Percentiles rank a stretch among this genome's conserved stretches.
phyloP scores from a whole-genome alignment of 352 stramenopile genomes.

The Globisporangium radiosum region DNA sequence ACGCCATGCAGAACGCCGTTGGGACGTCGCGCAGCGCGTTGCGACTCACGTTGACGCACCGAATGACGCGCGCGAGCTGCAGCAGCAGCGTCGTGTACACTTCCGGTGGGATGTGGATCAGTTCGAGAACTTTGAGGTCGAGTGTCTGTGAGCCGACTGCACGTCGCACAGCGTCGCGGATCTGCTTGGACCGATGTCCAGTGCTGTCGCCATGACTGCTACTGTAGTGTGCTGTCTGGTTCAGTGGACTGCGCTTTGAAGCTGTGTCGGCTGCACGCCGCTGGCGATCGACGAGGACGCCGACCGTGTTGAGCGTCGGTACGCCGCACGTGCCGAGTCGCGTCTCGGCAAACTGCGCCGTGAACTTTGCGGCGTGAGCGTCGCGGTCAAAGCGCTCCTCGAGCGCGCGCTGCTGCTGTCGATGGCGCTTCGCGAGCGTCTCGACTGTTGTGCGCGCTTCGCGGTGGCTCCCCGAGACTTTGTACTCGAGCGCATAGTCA shows the following conservation, averaged over 20 bases:
- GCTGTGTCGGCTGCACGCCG: constrained; percentile 7
- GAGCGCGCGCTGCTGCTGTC: constrained; percentile 33
- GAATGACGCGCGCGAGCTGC: constrained; percentile 55
- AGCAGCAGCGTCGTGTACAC: constrained; percentile 59
- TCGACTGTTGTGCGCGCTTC: constrained; percentile 42
- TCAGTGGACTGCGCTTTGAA: not conserved
- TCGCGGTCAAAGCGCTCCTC: constrained; percentile 51
- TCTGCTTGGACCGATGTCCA: constrained; percentile 7
- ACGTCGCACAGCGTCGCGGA: constrained; percentile 36
- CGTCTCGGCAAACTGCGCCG: constrained; percentile 48
- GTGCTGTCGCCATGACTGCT: not conserved
- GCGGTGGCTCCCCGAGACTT: constrained; percentile 34
- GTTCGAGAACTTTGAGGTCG: constrained; percentile 57
- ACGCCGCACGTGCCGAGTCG: constrained; percentile 49
- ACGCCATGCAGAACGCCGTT: constrained; percentile 37
- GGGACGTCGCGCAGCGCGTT: constrained; percentile 63
- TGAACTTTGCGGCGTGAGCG: constrained; percentile 29
- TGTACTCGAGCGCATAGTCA: constrained; percentile 47
- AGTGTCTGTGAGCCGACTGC: constrained; percentile 50
- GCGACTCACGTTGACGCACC: constrained; percentile 54
- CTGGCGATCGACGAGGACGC: constrained; percentile 44
- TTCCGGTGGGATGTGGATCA: constrained; percentile 48
- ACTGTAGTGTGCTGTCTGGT: constrained; percentile 2
- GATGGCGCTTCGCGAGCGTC: constrained; percentile 39
- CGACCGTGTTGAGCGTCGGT: constrained; percentile 64